phyloP scores from a whole-genome alignment of 1,284 basidiomycete species.

The Heterobasidion annosum region DNA sequence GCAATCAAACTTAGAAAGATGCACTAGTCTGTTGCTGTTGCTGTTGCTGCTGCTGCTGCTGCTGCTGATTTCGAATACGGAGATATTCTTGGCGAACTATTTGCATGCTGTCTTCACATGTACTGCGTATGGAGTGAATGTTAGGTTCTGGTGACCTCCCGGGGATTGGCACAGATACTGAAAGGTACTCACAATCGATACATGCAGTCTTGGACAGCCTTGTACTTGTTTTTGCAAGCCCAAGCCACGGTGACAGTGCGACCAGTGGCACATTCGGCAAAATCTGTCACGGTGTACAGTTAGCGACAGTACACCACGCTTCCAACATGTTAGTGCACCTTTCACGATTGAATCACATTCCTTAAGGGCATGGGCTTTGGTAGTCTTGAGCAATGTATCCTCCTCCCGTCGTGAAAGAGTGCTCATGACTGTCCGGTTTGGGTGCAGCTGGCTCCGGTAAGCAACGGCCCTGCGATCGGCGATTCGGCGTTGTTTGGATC shows the following conservation, averaged over 20 bases:
- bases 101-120: constrained; percentile 67
- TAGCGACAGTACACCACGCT: neutral
- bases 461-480: neutral
- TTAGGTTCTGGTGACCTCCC: neutral
- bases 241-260: constrained; percentile 80
- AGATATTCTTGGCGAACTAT: constrained; percentile 64
- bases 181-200: constrained; percentile 57
- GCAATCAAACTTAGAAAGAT: no score
- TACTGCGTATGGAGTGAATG: constrained; percentile 30
- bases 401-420: constrained; percentile 80
- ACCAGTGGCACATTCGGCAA: constrained; percentile 76
- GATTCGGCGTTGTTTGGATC: neutral
- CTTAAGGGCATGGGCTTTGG: constrained; percentile 73
- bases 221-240: constrained; percentile 68
- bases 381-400: constrained; percentile 72
- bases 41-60: constrained; percentile 7
- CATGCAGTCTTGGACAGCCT: constrained; percentile 74
- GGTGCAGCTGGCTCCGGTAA: neutral
- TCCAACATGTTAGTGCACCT: constrained; percentile 33
- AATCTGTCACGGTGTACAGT: constrained; percentile 38
- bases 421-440: constrained; percentile 4
- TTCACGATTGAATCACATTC: constrained; percentile 73
- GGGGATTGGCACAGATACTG: neutral
- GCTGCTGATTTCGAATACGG: constrained; percentile 42
- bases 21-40: neutral